Conservation (phyloP, 345 rosid genomes). For the Punica granatum region DNA sequence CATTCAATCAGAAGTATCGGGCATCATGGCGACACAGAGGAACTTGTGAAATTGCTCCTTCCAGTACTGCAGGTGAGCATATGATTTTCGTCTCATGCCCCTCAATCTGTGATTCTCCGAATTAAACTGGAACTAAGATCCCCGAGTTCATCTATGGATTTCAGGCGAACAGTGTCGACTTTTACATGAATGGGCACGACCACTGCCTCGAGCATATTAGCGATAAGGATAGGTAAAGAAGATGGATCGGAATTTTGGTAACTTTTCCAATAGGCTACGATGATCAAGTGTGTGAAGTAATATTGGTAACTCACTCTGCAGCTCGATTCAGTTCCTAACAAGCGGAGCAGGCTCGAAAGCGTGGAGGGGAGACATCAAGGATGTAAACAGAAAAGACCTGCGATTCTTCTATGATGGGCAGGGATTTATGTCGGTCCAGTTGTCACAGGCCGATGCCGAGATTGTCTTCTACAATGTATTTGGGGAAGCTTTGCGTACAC, state of each 20-base stretch:
- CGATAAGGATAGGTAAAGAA: constrained; percentile 39
- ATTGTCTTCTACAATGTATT: constrained; percentile 38
- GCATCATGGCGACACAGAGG: constrained; percentile 6
- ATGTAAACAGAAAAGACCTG: constrained; percentile 50
- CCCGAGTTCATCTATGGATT: no score
- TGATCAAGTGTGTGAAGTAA: not conserved
- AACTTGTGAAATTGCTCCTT: not conserved
- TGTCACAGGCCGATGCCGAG: constrained; percentile 21
- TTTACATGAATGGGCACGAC: no score
- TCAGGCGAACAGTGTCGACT: constrained; percentile 55
- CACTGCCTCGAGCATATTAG: constrained; percentile 72
- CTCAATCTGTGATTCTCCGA: not conserved
- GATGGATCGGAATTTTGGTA: not conserved
- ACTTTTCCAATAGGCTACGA: not conserved
- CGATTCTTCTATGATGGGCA: constrained; percentile 67
- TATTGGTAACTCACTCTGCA: constrained; percentile 15
- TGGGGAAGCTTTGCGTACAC: constrained; percentile 50
- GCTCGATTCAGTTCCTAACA: constrained; percentile 46
- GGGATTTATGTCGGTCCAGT: constrained; percentile 58
- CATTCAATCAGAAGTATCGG: constrained; percentile 8
- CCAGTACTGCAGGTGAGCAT: not conserved
- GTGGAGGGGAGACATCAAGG: constrained; percentile 44
- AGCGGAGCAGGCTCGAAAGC: constrained; percentile 89
- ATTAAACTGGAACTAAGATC: not conserved
- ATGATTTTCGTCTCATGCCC: not conserved